These are phyloP conservation scores for Castanea crenata DNA, from an alignment of 306 rosid species.

Conservation along the genomic window DNA sequence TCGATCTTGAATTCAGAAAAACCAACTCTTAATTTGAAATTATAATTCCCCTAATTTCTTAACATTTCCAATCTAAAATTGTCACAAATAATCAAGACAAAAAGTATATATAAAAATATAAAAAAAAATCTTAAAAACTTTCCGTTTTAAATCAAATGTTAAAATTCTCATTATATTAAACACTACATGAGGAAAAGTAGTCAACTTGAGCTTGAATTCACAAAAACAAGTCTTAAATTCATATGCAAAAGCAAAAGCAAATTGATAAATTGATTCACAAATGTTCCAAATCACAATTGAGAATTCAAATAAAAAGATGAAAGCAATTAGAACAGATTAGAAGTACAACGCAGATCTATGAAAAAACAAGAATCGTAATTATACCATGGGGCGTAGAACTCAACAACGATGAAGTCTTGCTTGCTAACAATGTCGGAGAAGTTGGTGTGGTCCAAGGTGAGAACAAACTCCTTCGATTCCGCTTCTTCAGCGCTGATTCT, in stretches of 20 bases:
- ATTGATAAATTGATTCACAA: too few relatives aligned
- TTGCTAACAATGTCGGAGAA: conserved; percentile 68
- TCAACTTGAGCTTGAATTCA: too few relatives aligned
- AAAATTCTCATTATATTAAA: too few relatives aligned
- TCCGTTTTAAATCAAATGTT: too few relatives aligned
- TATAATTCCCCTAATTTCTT: background rate
- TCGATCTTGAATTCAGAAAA: background rate
- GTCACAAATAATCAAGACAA: background rate
- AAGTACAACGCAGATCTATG: background rate
- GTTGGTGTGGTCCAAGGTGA: conserved; percentile 78
- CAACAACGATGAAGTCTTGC: conserved; percentile 85
- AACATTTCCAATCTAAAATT: background rate
- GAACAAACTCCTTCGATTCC: conserved; percentile 69
- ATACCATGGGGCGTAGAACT: conserved; percentile 94
- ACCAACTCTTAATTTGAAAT: background rate
- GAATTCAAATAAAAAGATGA: background rate
- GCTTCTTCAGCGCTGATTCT: conserved; percentile 52
- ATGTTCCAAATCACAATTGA: background rate
- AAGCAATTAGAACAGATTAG: background rate
- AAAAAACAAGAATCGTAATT: background rate
- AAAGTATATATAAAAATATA: background rate
- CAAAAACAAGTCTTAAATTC: too few relatives aligned
- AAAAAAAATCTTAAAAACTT: background rate
- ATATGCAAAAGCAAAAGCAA: too few relatives aligned
- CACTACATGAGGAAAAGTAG: too few relatives aligned